phyloP scores from a whole-genome alignment of 192 early-diverging fungal species.

The Podila clonocystis region DNA sequence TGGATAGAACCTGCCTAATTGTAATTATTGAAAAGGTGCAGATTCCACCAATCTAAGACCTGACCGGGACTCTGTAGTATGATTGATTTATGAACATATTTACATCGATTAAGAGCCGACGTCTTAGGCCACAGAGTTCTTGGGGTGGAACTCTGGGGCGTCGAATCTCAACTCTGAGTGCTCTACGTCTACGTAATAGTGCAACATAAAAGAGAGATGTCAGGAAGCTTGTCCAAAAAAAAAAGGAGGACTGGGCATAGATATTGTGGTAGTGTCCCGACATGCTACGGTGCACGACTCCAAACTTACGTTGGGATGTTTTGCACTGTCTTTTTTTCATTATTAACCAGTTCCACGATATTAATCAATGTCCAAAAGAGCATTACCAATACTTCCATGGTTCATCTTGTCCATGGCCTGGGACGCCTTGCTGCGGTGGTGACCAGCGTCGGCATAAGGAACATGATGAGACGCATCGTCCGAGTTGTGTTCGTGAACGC shows the following conservation, averaged over 20 bases:
- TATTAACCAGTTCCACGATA: background rate
- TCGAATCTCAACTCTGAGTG: slow-evolving; percentile 47
- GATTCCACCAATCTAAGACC: no score
- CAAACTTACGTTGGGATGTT: slow-evolving; percentile 2
- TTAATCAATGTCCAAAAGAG: background rate
- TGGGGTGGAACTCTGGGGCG: slow-evolving; percentile 46
- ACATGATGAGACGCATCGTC: slow-evolving; percentile 3
- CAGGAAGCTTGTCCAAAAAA: background rate
- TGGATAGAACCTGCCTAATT: no score
- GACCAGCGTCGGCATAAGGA: slow-evolving; percentile 32
- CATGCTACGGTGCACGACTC: background rate
- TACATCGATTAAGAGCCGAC: no score
- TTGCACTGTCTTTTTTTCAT: background rate
- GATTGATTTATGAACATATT: no score
- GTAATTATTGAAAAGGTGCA: no score
- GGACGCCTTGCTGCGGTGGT: slow-evolving; percentile 13
- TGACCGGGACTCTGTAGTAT: no score
- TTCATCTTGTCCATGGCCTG: slow-evolving; percentile 20
- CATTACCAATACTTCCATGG: slow-evolving; percentile 25
- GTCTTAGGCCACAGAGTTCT: slow-evolving; percentile 18
- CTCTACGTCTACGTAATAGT: slow-evolving; percentile 18
- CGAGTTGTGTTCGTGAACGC: slow-evolving; percentile 17
- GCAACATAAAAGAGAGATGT: background rate
- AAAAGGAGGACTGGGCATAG: background rate
- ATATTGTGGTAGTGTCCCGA: background rate